phyloP scores from a whole-genome alignment of 106 monocot genomes.

The Narthecium ossifragum region DNA sequence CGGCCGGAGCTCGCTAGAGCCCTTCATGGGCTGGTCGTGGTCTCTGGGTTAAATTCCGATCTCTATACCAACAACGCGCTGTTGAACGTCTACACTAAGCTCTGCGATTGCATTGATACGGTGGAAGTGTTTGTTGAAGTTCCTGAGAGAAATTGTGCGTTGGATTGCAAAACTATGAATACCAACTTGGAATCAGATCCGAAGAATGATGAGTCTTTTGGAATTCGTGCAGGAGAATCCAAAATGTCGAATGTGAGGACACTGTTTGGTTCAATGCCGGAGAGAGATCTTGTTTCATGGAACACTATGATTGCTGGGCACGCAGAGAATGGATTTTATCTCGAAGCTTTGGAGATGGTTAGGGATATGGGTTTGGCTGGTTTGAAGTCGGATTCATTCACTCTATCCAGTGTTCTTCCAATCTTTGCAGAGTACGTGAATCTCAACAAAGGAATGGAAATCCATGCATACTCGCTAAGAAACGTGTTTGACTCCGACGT shows the following conservation, averaged over 20 bases:
- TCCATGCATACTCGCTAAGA: constrained; percentile 54
- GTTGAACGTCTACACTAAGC: constrained; percentile 67
- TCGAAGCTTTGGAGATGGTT: constrained; percentile 57
- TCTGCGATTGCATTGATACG: neutral
- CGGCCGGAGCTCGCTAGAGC: constrained; percentile 30
- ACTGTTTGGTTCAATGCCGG: constrained; percentile 62
- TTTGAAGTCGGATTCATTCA: constrained; percentile 66
- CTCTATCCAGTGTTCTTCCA: constrained; percentile 64
- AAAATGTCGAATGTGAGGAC: constrained; percentile 22
- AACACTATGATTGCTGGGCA: constrained; percentile 60
- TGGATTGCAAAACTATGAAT: neutral
- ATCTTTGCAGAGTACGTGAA: constrained; percentile 64
- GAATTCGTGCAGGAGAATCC: neutral
- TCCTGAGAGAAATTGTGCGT: neutral
- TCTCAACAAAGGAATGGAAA: constrained; percentile 53
- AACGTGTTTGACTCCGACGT: constrained; percentile 43
- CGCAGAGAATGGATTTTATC: constrained; percentile 43
- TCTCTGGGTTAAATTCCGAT: constrained; percentile 33
- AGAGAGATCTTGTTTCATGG: constrained; percentile 70
- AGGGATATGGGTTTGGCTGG: constrained; percentile 39
- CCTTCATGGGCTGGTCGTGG: constrained; percentile 38
- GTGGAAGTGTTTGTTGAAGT: neutral
- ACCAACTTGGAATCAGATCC: neutral
- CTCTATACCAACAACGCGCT: constrained; percentile 66
- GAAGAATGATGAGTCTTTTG: neutral